A percentile compares a stretch with the other conserved stretches of the same genome.
Evolutionary conservation across 176 grass and related monocot genomes (phyloP).

Genomic region (Themeda triandra): DNA sequence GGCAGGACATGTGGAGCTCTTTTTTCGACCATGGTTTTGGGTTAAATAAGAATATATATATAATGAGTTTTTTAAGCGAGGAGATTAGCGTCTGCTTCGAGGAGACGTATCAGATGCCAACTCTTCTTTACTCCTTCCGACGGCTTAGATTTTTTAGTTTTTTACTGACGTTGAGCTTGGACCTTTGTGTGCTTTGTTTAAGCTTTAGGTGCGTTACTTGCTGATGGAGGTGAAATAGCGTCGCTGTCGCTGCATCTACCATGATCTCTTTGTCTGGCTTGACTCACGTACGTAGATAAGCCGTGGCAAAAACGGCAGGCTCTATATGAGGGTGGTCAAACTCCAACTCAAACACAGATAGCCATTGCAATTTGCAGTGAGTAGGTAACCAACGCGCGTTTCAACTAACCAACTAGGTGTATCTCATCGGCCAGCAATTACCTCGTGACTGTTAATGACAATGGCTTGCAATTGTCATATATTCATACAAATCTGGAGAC

Average conservation of each 20-base stretch:
- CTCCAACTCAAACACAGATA: background rate
- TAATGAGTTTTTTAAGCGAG: background rate
- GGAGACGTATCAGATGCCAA: slow-evolving; percentile 24
- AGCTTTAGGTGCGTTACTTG: background rate
- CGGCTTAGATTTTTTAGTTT: background rate
- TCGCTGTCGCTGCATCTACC: background rate
- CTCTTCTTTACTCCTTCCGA: background rate
- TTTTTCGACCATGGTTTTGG: background rate
- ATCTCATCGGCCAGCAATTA: background rate
- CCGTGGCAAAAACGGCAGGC: background rate
- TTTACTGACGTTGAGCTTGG: background rate
- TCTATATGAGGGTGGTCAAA: background rate
- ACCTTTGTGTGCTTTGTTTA: background rate
- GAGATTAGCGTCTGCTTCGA: background rate
- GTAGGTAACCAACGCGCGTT: background rate
- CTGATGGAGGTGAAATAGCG: background rate
- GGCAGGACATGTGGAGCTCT: background rate
- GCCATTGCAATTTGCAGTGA: background rate
- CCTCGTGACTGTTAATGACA: background rate
- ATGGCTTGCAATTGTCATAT: background rate
- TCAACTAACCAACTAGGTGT: background rate
- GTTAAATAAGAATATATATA: background rate
- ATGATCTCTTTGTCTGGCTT: background rate
- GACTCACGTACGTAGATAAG: too few species aligned
- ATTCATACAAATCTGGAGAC: background rate